Evolutionary conservation across 441 rosid genomes (phyloP).

Genomic region (Geranium incanum): DNA sequence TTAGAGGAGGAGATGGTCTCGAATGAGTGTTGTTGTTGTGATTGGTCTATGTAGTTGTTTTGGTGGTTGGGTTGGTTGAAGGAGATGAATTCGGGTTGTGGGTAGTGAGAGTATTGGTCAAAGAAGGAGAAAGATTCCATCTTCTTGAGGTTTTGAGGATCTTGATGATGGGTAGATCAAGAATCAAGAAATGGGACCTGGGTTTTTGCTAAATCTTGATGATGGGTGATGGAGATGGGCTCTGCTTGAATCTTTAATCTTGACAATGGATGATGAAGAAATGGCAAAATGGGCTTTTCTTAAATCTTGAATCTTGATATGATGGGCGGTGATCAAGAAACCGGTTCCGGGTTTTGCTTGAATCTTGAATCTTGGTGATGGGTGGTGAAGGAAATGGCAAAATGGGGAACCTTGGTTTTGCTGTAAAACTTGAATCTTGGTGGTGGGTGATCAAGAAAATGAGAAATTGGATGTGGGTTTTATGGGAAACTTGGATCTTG

Average conservation of each 20-base stretch:
- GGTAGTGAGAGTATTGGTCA: background rate
- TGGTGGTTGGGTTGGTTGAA: slow-evolving; percentile 29
- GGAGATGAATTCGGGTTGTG: background rate
- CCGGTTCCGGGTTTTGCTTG: too few species aligned
- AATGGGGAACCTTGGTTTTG: too few species aligned
- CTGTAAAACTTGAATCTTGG: too few species aligned
- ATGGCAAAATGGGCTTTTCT: too few species aligned
- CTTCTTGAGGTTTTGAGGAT: background rate
- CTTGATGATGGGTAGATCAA: background rate
- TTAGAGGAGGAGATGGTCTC: slow-evolving; percentile 12
- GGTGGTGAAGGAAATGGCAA: too few species aligned
- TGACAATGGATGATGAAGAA: too few species aligned
- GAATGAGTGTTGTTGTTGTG: background rate
- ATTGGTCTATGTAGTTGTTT: slow-evolving; percentile 21
- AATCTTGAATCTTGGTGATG: too few species aligned
- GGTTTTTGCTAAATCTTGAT: background rate
- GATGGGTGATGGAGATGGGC: background rate
- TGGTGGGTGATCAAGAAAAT: background rate
- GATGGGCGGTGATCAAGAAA: too few species aligned
- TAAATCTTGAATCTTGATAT: too few species aligned
- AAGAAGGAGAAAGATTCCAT: background rate
- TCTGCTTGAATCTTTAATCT: too few species aligned
- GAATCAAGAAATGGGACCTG: background rate
- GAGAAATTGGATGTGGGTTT: background rate
- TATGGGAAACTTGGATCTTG: background rate